Percentiles rank a stretch among this genome's conserved stretches.
Conservation (phyloP, 106 monocot species). For the Phalaenopsis aphrodite region DNA sequence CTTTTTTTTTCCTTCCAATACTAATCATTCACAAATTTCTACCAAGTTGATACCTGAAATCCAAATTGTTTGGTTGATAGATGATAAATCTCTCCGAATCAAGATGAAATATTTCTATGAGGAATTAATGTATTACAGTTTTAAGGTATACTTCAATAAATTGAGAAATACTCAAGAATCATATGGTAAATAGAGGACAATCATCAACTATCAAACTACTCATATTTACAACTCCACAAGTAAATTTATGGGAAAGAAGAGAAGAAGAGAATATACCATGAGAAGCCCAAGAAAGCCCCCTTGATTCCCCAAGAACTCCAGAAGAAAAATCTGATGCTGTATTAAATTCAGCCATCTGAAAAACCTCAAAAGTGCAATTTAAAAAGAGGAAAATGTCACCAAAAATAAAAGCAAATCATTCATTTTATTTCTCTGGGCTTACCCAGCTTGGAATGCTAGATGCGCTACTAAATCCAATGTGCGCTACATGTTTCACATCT, state of each 20-base stretch:
- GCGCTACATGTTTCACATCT: conserved; percentile 84
- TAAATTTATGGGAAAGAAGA: neutral
- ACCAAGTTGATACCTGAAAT: neutral
- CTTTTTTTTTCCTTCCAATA: neutral
- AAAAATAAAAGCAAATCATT: neutral
- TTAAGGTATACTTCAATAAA: neutral
- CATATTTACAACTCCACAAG: neutral
- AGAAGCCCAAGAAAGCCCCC: conserved; percentile 62
- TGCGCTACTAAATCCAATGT: conserved; percentile 63
- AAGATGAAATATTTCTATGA: neutral
- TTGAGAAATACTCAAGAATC: too few species aligned
- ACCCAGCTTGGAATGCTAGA: conserved; percentile 68
- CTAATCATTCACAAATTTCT: neutral
- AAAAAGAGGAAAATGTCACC: neutral
- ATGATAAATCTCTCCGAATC: neutral
- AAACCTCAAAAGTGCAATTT: neutral
- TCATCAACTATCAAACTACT: neutral
- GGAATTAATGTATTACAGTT: neutral
- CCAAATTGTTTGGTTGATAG: neutral
- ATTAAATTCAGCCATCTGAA: conserved; percentile 68
- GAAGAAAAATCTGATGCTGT: conserved; percentile 52
- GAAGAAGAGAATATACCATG: conserved; percentile 27
- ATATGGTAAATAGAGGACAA: neutral
- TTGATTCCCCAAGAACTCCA: conserved; percentile 36
- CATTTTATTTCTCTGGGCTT: conserved; percentile 9